Evolutionary conservation across 192 early-diverging fungal genomes (phyloP).

Genomic region (Linnemannia hyalina): DNA sequence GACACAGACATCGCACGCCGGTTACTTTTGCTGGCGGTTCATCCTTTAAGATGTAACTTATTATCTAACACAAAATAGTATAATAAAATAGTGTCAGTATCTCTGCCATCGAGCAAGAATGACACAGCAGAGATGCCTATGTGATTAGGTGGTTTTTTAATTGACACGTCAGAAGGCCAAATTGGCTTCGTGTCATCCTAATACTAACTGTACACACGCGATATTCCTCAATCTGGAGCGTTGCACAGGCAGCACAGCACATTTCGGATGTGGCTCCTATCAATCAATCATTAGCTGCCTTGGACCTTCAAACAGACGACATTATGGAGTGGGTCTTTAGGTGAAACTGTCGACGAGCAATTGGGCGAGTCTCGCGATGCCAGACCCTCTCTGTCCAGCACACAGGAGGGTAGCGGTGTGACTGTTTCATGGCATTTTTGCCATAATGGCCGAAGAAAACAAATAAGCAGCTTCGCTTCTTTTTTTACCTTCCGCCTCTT

Average conservation of each 20-base stretch:
- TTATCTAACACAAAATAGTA: not conserved
- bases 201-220: too few species aligned
- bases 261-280: too few species aligned
- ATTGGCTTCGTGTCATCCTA: not conserved
- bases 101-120: not conserved
- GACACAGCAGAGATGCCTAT: not conserved
- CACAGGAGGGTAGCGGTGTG: not conserved
- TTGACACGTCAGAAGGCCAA: not conserved
- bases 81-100: not conserved
- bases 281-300: too few species aligned
- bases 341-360: too few species aligned
- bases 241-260: too few species aligned
- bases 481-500: not conserved
- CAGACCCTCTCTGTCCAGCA: not conserved
- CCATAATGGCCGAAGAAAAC: not conserved
- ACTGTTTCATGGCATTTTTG: constrained; percentile 1
- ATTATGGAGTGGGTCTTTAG: too few species aligned
- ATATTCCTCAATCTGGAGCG: too few species aligned
- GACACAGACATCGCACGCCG: not conserved
- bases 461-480: not conserved
- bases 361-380: not conserved
- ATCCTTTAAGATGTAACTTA: not conserved
- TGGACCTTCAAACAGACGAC: too few species aligned
- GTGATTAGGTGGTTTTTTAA: not conserved
- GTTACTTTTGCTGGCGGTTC: not conserved